Evolutionary conservation across 768 basidiomycete genomes (phyloP), one percentile per base, ranked within the genome.

Genomic region (Hygrophoropsis aurantiaca): DNA sequence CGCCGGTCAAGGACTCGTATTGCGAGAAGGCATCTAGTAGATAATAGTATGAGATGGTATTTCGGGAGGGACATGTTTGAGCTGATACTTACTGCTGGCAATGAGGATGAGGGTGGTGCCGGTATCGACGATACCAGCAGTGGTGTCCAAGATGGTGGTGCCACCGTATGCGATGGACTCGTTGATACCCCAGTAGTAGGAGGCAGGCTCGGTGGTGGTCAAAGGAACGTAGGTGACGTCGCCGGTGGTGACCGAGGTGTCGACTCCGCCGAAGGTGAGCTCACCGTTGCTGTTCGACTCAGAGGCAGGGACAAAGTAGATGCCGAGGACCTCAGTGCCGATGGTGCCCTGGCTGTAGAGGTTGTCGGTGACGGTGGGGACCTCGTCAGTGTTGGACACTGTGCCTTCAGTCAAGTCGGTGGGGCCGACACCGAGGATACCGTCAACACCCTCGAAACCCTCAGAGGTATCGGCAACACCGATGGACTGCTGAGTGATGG

Each of bases 361-460:
- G 46, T 65, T 71, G 53, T 72, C 62, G 10, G 53, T 57, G 10
- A 72, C 66, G 7, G 72, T 73, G 3, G 66, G 63, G 27, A 70
- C 53, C 6, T 26, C 24, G 3, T 24, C 20, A 2, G 30, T 24
- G 30, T 47, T 47, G 13, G 24, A 40, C 10, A 65, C 45, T 6
- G 58, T 59, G 40, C 58, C 58, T 2, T 48, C 23, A 0, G 72
- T 72, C 38, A 74, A 49, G 34, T 55, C 60, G 3, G 46, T 34
- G 5, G 73, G 73, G 7, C 72, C 65, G 23, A 57, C 23, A 53
- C 73, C 54, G 11, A 76, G 62, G 40, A 75, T 61, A 11, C 74
- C 74, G 44, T 75, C 72, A 10, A 71, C 55, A 6, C 56, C 64
- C 4, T 42, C 32, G 35, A 69, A 62, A 11, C 67, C 69, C 1